Base-by-base conservation (phyloP, 441 rosid genomes). In the Erodium moschatum region DNA sequence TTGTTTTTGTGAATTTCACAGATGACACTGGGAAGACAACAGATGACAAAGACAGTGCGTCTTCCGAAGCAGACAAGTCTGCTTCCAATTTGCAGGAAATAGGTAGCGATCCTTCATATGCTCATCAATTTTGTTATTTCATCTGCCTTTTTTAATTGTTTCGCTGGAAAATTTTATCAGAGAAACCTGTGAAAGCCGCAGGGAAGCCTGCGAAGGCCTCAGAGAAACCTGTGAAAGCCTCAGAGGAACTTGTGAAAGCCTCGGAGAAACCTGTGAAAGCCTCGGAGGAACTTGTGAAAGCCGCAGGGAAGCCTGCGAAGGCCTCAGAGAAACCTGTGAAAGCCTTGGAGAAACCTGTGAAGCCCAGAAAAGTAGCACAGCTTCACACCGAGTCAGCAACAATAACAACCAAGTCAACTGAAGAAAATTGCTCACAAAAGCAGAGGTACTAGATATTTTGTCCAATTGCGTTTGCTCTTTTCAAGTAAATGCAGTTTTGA, bases 381-480 rank as follows among this genome's bases (percentile, higher is more conserved):
- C 69, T 86, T 73, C 69, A 68, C 72, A 75, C 72, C 67, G 86
- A 82, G 76, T 69, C 88, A 46, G 3, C 54, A 46, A n/a, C 54
- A 38, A 38, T 38, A 46, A 46, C 54, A 46, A 74, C 72, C 69
- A 85, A 82, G 76, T 69, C 88, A 69, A 72, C 79, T 35, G 97
- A 82, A 72, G 94, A 85, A 83, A 86, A 76, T 68, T 79, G 87
- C 74, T 94, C 97, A 29, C 91, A 76, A 77, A 94, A 87, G 80
- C 98, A 89, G 82, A 88, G 96, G 97, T 89, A 82, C 69, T 69
- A 13, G 64, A 67, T 69, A 73, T 72, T 70, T 46, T 77, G 13
- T 40, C 56, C 64, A 15, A 15, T 24, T 40, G 38, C 13, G 1
- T 35, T 18, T 18, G 12, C 21, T 64, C 13, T 29, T 29, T 64